Conservation (phyloP, 2,329 filamentous ascomycete species). For the Ramularia collo-cygni region DNA sequence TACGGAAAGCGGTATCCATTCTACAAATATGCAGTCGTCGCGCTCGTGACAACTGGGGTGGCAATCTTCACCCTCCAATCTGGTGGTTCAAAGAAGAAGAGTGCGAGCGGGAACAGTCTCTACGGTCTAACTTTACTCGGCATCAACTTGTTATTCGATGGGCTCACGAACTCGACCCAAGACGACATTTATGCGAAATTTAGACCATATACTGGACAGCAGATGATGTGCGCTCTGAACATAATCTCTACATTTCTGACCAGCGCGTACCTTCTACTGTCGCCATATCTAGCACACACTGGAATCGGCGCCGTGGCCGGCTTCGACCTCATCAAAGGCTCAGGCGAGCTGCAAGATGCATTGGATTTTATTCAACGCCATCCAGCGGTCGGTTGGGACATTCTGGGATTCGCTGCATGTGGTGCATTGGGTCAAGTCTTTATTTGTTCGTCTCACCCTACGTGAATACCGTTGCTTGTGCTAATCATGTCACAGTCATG, state of each 20-base stretch:
- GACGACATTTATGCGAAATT: constrained; percentile 82
- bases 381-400: constrained; percentile 76
- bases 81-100: constrained; percentile 32
- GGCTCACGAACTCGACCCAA: constrained; percentile 92
- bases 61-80: constrained; percentile 90
- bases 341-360: constrained; percentile 74
- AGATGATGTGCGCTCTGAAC: constrained; percentile 99
- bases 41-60: constrained; percentile 83
- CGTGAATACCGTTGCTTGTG: background rate
- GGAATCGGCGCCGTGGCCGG: constrained; percentile 37
- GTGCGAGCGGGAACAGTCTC: constrained; percentile 49
- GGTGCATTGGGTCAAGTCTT: constrained; percentile 94
- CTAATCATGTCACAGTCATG: constrained; percentile 23
- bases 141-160: constrained; percentile 91
- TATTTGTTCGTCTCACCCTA: constrained; percentile 52
- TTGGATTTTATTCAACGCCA: constrained; percentile 72
- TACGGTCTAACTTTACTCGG: constrained; percentile 79
- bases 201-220: constrained; percentile 76
- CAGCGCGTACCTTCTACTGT: constrained; percentile 64
- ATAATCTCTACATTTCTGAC: constrained; percentile 77
- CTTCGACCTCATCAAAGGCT: constrained; percentile 41
- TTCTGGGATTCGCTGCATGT: constrained; percentile 81
- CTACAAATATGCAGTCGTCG: constrained; percentile 93
- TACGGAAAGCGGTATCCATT: constrained; percentile 85
- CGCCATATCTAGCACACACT: constrained; percentile 69